Percentiles rank a stretch among this genome's conserved stretches.
phyloP scores from a whole-genome alignment of 2,329 filamentous ascomycete genomes.

The Neofusicoccum sp. region DNA sequence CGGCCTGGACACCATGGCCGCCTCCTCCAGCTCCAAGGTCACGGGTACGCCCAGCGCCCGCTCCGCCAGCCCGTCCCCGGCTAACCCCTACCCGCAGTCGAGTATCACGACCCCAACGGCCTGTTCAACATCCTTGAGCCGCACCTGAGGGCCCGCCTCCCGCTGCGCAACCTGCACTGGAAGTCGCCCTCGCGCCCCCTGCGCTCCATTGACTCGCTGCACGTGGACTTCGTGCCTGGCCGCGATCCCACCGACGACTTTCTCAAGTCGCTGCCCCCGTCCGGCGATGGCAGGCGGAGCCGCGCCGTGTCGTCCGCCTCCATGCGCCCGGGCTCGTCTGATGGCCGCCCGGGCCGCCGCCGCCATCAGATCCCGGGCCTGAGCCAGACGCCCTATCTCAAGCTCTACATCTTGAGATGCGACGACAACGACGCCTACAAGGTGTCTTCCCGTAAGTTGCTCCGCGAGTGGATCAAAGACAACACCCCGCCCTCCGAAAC shows the following conservation, averaged over 20 bases:
- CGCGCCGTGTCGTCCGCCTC: slow-evolving; percentile 20
- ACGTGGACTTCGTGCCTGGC: slow-evolving; percentile 78
- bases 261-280: slow-evolving; percentile 23
- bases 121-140: slow-evolving; percentile 80
- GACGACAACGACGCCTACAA: slow-evolving; percentile 97
- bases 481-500: slow-evolving; percentile 61
- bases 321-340: slow-evolving; percentile 21
- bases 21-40: slow-evolving; percentile 50
- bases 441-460: slow-evolving; percentile 67
- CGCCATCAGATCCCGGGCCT: slow-evolving; percentile 94
- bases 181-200: slow-evolving; percentile 89
- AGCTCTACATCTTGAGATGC: slow-evolving; percentile 83
- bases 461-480: slow-evolving; percentile 88
- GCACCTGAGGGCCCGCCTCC: slow-evolving; percentile 74
- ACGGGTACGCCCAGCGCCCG: slow-evolving; percentile 39
- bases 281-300: slow-evolving; percentile 5
- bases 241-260: slow-evolving; percentile 42
- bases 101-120: slow-evolving; percentile 91
- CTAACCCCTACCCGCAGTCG: slow-evolving; percentile 58
- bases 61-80: slow-evolving; percentile 8
- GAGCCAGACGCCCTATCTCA: slow-evolving; percentile 89
- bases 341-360: slow-evolving; percentile 52
- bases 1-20: slow-evolving; percentile 34
- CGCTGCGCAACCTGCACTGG: slow-evolving; percentile 92
- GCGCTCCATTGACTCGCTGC: slow-evolving; percentile 88